phyloP scores from a whole-genome alignment of 192 early-diverging fungal species.

The Rhizophagus sp. region DNA sequence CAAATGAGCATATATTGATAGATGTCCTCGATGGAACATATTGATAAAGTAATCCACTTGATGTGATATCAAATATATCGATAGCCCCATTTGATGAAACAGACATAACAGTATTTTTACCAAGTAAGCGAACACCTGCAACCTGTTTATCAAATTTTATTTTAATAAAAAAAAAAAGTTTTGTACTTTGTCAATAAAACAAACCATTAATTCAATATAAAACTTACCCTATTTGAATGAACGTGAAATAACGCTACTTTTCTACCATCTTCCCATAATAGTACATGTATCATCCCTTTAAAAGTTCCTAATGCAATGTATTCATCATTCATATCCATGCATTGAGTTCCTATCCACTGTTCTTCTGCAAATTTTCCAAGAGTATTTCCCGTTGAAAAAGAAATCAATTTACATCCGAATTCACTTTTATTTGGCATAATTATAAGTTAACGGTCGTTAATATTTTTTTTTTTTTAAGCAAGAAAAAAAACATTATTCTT shows the following conservation, averaged over 20 bases:
- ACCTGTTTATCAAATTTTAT: background rate
- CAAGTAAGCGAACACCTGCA: slow-evolving; percentile 9
- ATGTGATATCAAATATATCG: background rate
- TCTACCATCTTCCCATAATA: slow-evolving; percentile 2
- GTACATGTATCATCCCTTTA: slow-evolving; percentile 15
- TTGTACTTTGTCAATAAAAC: background rate
- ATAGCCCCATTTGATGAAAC: slow-evolving; percentile 19
- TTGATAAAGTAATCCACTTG: background rate
- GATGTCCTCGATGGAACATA: background rate
- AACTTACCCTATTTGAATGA: background rate
- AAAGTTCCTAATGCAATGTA: slow-evolving; percentile 6
- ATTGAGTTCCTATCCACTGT: slow-evolving; percentile 16
- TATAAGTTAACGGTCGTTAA: background rate
- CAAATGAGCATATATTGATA: background rate
- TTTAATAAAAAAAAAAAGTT: no score
- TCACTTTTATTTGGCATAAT: background rate
- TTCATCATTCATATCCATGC: slow-evolving; percentile 12
- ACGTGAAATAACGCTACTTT: slow-evolving; percentile 12
- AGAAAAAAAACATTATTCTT: background rate
- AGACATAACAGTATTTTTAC: slow-evolving; percentile 1
- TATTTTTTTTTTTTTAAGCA: background rate
- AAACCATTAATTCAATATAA: background rate
- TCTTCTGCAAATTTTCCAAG: background rate
- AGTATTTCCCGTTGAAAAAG: background rate
- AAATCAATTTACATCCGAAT: slow-evolving; percentile 13